These are phyloP conservation scores for Penicillium sp. DNA, from an alignment of 2,329 filamentous ascomycete genomes.

Conservation along the genomic window DNA sequence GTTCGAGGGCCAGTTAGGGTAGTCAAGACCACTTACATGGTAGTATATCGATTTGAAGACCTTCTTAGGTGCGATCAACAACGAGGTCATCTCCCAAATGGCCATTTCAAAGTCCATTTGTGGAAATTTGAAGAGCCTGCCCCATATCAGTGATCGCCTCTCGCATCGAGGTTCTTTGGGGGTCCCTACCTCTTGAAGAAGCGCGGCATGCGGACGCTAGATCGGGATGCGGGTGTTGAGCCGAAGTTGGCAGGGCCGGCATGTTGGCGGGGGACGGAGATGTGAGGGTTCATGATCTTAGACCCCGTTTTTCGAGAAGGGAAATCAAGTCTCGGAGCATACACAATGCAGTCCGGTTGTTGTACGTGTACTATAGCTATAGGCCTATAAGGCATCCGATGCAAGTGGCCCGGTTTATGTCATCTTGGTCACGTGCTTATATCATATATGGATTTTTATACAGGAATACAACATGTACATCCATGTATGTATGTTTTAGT, in stretches of 20 bases:
- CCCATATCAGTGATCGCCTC: constrained; percentile 6
- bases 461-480: too few relatives aligned
- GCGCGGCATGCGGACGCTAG: constrained; percentile 53
- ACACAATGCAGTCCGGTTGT: constrained; percentile 1
- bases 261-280: constrained; percentile 52
- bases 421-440: constrained; percentile 11
- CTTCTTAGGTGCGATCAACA: constrained; percentile 61
- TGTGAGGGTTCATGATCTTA: constrained; percentile 50
- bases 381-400: not conserved
- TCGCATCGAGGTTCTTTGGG: not conserved
- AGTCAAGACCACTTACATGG: constrained; percentile 44
- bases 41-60: constrained; percentile 64
- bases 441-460: not conserved
- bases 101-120: constrained; percentile 69
- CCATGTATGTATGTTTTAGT: not conserved
- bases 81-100: constrained; percentile 62
- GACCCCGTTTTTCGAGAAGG: not conserved
- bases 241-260: constrained; percentile 47
- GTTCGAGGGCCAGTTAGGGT: not conserved
- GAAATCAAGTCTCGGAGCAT: not conserved
- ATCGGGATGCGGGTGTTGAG: constrained; percentile 43
- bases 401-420: constrained; percentile 6
- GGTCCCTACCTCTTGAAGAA: constrained; percentile 53
- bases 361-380: not conserved
- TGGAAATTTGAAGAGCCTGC: constrained; percentile 59